phyloP scores from a whole-genome alignment of 2,329 filamentous ascomycete genomes.

The Colletotrichum limetticola region DNA sequence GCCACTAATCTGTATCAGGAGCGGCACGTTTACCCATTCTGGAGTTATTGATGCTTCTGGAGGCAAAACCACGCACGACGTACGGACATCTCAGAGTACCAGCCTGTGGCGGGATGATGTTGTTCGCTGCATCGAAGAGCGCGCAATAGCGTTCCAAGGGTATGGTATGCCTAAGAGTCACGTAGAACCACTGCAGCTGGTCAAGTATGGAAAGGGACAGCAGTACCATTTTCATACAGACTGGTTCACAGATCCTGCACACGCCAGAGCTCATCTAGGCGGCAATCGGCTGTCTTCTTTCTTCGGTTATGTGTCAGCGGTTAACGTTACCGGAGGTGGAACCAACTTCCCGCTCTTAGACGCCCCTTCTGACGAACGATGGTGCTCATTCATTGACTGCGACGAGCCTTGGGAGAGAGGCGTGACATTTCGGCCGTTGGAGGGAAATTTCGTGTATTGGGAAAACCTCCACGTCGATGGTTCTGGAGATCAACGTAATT shows the following conservation, averaged over 20 bases:
- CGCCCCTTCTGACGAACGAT: conserved; percentile 44
- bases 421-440: conserved; percentile 58
- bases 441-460: conserved; percentile 62
- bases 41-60: conserved; percentile 49
- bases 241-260: conserved; percentile 56
- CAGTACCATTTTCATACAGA: conserved; percentile 62
- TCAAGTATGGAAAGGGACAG: conserved; percentile 56
- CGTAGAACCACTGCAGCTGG: conserved; percentile 60
- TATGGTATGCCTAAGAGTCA: conserved; percentile 47
- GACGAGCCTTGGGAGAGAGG: conserved; percentile 58
- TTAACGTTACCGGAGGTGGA: conserved; percentile 55
- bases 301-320: conserved; percentile 57
- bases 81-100: conserved; percentile 59
- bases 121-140: conserved; percentile 58
- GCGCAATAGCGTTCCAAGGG: conserved; percentile 58
- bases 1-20: conserved; percentile 40
- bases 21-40: conserved; percentile 56
- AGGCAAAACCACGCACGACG: conserved; percentile 46
- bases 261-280: conserved; percentile 48
- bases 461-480: conserved; percentile 54
- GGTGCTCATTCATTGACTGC: conserved; percentile 55
- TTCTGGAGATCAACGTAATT: conserved; percentile 53
- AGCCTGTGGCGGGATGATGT: conserved; percentile 53
- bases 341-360: conserved; percentile 60
- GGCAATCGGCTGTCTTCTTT: conserved; percentile 59